Percentiles rank a stretch among this genome's conserved stretches.
These are phyloP conservation scores for Takakia lepidozioides DNA, from an alignment of 225 moss, liverwort and hornwort genomes.

Conservation along the genomic window DNA sequence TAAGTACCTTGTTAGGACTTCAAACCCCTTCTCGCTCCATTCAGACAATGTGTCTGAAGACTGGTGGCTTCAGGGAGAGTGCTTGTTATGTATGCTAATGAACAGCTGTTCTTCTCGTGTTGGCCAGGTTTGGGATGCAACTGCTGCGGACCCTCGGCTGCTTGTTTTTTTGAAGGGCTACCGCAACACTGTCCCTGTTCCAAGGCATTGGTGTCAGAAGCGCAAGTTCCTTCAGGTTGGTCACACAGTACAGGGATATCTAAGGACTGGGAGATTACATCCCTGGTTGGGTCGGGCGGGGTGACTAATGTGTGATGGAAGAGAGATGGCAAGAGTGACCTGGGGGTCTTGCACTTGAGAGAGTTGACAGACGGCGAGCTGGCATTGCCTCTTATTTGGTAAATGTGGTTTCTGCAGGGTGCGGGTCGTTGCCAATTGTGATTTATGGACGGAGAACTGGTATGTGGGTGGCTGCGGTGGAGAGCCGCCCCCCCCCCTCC, in stretches of 20 bases:
- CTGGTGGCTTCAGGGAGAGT: too few species aligned
- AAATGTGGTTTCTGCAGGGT: slow-evolving; percentile 99
- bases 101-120: not conserved
- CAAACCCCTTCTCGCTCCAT: too few species aligned
- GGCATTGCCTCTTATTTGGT: slow-evolving; percentile 99
- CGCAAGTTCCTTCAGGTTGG: slow-evolving; percentile 99
- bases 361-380: slow-evolving; percentile 83
- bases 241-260: slow-evolving; percentile 39
- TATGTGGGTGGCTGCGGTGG: slow-evolving; percentile 99
- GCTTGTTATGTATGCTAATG: not conserved
- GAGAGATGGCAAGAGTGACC: slow-evolving; percentile 64
- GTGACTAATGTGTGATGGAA: slow-evolving; percentile 64
- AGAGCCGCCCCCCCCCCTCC: slow-evolving; percentile 84
- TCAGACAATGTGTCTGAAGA: too few species aligned
- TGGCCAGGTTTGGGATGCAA: slow-evolving; percentile 95
- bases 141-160: slow-evolving; percentile 95
- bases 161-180: slow-evolving; percentile 95
- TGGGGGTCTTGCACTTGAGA: slow-evolving; percentile 92
- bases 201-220: slow-evolving; percentile 99
- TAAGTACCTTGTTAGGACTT: too few species aligned
- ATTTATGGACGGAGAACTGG: slow-evolving; percentile 92
- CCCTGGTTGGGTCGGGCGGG: slow-evolving; percentile 70
- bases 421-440: slow-evolving; percentile 90
- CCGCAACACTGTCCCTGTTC: slow-evolving; percentile 98
- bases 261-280: slow-evolving; percentile 45